Base-by-base conservation (phyloP, 208 protist species). In the Trypanosoma platydactyli region DNA sequence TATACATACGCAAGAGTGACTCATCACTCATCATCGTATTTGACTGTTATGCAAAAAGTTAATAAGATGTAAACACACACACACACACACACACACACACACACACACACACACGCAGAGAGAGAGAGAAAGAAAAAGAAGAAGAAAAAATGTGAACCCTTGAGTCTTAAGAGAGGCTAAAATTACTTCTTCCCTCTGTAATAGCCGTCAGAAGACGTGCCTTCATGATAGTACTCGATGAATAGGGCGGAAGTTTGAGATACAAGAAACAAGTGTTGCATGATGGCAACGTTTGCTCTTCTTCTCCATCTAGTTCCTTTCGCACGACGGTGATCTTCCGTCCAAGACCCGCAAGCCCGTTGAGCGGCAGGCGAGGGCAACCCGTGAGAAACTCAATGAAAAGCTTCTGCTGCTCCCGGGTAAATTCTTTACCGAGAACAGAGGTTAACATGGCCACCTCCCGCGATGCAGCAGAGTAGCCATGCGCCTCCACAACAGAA, bases 321-420 rank as follows among this genome's bases (percentile, higher is more conserved):
- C 80, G 78, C 46, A 88, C 91, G 20, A 96, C 84, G 0, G 84
- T 90, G 50, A 96, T 94, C 60, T 80, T 86, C 15, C 84, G 71
- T 1, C 77, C 85, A 12, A 96, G 72, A 0, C 91, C 83, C 0
- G 51, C 65, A 13, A 97, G 63, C 0, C 92, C 92, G 54, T 91
- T 91, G 3, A 89, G 54, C 3, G 94, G 94, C 15, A 98, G 70
- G 6, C 84, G 71, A 13, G 81, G 77, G 24, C 80, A 84, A 0
- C 94, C 94, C 1, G 94, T 97, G n/a, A 95, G 61, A 60, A 97
- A 98, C 68, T 95, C 86, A 33, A 98, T 22, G 62, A 98, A 98
- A 50, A 79, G 55, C 22, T 62, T 52, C 72, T 98, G 90, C 67
- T 94, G 65, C 44, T 62, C 30, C 0, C 83, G 81, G 0, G 58